Conservation (phyloP, 2,329 filamentous ascomycete genomes). For the Lachnellula cervina region DNA sequence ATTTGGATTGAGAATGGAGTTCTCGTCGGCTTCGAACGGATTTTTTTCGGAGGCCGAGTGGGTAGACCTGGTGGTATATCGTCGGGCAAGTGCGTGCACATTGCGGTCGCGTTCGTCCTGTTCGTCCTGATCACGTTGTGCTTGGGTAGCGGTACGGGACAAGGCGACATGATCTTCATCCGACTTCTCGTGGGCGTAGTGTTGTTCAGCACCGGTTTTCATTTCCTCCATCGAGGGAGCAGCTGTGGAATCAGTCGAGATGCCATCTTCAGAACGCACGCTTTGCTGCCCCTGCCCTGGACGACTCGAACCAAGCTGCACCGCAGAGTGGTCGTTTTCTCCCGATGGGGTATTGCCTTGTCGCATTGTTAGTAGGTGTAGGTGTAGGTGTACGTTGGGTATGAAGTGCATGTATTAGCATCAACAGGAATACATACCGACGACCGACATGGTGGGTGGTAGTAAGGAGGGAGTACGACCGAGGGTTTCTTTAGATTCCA, state of each 20-base stretch:
- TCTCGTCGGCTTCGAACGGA: conserved; percentile 41
- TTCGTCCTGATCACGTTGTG: conserved; percentile 4
- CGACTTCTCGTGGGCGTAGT: not conserved
- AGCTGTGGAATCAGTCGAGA: not conserved
- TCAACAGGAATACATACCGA: not conserved
- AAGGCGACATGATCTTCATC: not conserved
- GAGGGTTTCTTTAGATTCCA: too few species aligned
- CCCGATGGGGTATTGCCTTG: not conserved
- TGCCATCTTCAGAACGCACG: not conserved
- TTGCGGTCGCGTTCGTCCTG: conserved; percentile 11
- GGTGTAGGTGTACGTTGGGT: not conserved
- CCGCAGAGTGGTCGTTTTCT: not conserved
- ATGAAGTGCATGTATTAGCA: too few species aligned
- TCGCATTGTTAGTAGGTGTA: not conserved
- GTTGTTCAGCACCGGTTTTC: not conserved
- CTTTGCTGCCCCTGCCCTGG: not conserved
- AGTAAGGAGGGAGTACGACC: not conserved
- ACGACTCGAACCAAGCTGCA: not conserved
- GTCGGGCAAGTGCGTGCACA: conserved; percentile 10
- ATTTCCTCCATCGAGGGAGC: not conserved
- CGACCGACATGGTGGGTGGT: not conserved
- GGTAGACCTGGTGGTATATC: conserved; percentile 12
- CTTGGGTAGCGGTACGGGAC: not conserved
- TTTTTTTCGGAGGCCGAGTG: conserved; percentile 31
- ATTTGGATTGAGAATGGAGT: conserved; percentile 47